Conservation (phyloP, 2,329 filamentous ascomycete species). For the Claviceps fusiformis region DNA sequence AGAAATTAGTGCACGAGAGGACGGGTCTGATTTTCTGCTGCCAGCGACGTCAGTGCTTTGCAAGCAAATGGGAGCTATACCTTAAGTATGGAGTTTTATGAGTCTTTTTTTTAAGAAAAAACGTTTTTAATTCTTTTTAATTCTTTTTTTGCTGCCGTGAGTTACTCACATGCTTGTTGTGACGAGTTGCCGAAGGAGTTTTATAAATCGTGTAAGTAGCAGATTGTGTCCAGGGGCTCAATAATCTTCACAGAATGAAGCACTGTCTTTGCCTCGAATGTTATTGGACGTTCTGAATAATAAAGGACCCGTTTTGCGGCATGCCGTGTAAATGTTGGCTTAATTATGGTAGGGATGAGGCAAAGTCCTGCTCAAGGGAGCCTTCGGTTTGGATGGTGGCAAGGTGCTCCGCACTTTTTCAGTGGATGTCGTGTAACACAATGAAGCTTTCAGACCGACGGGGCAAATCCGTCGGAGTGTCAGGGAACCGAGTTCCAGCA, state of each 20-base stretch:
- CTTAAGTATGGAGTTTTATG: neutral
- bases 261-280: neutral
- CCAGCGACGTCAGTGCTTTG: neutral
- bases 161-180: neutral
- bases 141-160: neutral
- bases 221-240: neutral
- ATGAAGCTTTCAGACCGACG: neutral
- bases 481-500: neutral
- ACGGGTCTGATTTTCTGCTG: neutral
- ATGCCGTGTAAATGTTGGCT: slow-evolving; percentile 10
- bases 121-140: too few species aligned
- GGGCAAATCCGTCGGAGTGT: neutral
- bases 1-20: neutral
- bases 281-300: neutral
- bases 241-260: neutral
- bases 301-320: slow-evolving; percentile 8
- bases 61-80: neutral
- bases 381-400: neutral
- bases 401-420: neutral
- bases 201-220: neutral
- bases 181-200: neutral
- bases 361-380: neutral
- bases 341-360: neutral
- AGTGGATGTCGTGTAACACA: slow-evolving; percentile 3
- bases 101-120: too few species aligned